Conservation (phyloP, 2,329 filamentous ascomycete genomes). For the Myriosclerotinia curreyana region DNA sequence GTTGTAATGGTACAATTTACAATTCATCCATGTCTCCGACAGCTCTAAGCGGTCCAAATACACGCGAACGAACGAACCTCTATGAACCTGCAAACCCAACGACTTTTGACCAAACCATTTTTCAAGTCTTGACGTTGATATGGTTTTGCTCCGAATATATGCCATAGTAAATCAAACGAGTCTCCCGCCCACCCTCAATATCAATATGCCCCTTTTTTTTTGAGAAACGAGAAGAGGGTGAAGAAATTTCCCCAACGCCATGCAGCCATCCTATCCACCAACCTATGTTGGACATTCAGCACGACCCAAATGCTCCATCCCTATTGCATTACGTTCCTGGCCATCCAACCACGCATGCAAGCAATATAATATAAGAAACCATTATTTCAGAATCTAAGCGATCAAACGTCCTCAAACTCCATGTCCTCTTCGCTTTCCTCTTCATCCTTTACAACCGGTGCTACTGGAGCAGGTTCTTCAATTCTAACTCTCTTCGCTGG, state of each 20-base stretch:
- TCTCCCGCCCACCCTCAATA: not conserved
- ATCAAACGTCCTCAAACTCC: conserved; percentile 57
- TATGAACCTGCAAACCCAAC: not conserved
- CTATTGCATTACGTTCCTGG: not conserved
- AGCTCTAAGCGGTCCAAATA: not conserved
- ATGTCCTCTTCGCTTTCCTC: conserved; percentile 53
- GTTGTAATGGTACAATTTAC: conserved; percentile 2
- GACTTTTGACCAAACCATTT: conserved; percentile 1
- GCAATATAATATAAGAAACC: conserved; percentile 10
- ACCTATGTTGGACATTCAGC: not conserved
- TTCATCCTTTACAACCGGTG: conserved; percentile 42
- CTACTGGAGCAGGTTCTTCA: conserved; percentile 44
- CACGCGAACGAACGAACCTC: not conserved
- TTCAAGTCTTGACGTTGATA: not conserved
- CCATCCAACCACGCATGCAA: conserved; percentile 5
- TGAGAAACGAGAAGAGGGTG: not conserved
- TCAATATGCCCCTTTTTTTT: conserved; percentile 1
- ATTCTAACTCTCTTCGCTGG: conserved; percentile 61
- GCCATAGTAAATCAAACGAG: not conserved
- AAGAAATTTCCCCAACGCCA: conserved; percentile 15
- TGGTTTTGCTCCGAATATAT: not conserved
- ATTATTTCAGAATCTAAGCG: not conserved
- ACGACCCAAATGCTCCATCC: not conserved
- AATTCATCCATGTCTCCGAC: not conserved
- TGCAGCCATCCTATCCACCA: conserved; percentile 8